Percentiles rank a stretch among this genome's conserved stretches.
phyloP scores from a whole-genome alignment of 208 protist species.

The Wallacemonas collosoma region DNA sequence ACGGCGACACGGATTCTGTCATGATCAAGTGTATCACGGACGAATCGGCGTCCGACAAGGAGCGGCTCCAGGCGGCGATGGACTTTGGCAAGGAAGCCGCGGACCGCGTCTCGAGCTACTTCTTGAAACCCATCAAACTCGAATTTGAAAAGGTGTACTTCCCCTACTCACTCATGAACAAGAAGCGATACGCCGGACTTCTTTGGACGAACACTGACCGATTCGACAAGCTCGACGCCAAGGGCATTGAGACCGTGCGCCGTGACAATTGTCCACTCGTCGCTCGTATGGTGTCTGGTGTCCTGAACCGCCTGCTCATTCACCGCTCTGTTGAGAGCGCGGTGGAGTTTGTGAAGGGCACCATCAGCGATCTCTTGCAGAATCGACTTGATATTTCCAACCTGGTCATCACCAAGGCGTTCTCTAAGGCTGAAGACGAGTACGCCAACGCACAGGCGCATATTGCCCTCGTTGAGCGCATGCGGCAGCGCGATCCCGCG shows the following conservation, averaged over 20 bases:
- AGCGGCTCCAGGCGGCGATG: constrained; percentile 59
- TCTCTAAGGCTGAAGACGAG: constrained; percentile 94
- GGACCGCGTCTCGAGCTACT: constrained; percentile 79
- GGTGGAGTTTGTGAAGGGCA: constrained; percentile 92
- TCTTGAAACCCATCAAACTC: constrained; percentile 97
- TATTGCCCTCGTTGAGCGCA: constrained; percentile 84
- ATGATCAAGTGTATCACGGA: constrained; percentile 95
- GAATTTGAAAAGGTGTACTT: constrained; percentile 99
- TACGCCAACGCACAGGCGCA: constrained; percentile 92
- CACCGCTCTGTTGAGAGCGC: constrained; percentile 85
- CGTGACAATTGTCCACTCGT: constrained; percentile 99
- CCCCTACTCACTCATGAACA: constrained; percentile 99
- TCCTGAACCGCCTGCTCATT: constrained; percentile 87
- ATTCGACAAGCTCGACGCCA: constrained; percentile 99
- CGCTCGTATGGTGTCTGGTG: constrained; percentile 77
- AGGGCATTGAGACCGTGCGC: constrained; percentile 99
- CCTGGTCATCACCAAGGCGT: constrained; percentile 86
- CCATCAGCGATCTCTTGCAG: constrained; percentile 83
- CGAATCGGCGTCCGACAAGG: constrained; percentile 66
- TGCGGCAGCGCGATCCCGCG: constrained; percentile 83
- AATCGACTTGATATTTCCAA: constrained; percentile 89
- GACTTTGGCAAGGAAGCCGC: constrained; percentile 94
- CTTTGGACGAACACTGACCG: constrained; percentile 98
- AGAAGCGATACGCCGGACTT: constrained; percentile 99
- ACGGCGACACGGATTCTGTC: constrained; percentile 99